phyloP scores from a whole-genome alignment of 129 eudicot genomes.

The Chrysanthemum makinoi region DNA sequence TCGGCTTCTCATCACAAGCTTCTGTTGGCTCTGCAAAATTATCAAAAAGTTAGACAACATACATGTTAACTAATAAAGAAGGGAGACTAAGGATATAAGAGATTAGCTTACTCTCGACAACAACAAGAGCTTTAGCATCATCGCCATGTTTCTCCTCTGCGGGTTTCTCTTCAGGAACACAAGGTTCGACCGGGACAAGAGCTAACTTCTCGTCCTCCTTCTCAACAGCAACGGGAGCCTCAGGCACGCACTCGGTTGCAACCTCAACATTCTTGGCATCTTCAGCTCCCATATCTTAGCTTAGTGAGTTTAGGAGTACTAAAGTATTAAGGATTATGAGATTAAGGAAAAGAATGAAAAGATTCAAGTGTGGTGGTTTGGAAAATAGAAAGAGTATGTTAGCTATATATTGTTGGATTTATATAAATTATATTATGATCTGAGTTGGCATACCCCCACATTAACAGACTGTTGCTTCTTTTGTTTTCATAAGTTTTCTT shows the following conservation, averaged over 20 bases:
- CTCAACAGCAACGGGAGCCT: slow-evolving; percentile 33
- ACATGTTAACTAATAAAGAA: not conserved
- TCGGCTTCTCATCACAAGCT: slow-evolving; percentile 57
- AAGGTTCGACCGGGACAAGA: slow-evolving; percentile 40
- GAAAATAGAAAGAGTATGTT: slow-evolving; percentile 25
- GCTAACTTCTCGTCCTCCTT: slow-evolving; percentile 56
- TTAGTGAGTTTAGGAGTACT: slow-evolving; percentile 4
- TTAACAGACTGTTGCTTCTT: slow-evolving; percentile 30
- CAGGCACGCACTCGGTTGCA: slow-evolving; percentile 45
- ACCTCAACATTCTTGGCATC: slow-evolving; percentile 52
- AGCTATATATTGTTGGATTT: slow-evolving; percentile 30
- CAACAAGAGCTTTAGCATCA: slow-evolving; percentile 64
- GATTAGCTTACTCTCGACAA: slow-evolving; percentile 49
- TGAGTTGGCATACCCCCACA: slow-evolving; percentile 26
- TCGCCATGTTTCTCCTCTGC: slow-evolving; percentile 49
- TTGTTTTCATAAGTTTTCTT: slow-evolving; percentile 18
- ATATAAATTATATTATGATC: slow-evolving; percentile 22
- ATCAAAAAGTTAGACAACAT: slow-evolving; percentile 23
- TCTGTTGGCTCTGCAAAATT: slow-evolving; percentile 45
- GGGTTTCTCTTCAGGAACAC: slow-evolving; percentile 43
- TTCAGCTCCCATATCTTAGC: slow-evolving; percentile 55
- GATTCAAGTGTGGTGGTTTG: slow-evolving; percentile 22
- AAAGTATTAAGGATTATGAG: not conserved
- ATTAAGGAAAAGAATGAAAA: slow-evolving; percentile 16
- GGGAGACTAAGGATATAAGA: not conserved